phyloP scores from a whole-genome alignment of 2,329 filamentous ascomycete genomes.

The Cryphonectria japonica region DNA sequence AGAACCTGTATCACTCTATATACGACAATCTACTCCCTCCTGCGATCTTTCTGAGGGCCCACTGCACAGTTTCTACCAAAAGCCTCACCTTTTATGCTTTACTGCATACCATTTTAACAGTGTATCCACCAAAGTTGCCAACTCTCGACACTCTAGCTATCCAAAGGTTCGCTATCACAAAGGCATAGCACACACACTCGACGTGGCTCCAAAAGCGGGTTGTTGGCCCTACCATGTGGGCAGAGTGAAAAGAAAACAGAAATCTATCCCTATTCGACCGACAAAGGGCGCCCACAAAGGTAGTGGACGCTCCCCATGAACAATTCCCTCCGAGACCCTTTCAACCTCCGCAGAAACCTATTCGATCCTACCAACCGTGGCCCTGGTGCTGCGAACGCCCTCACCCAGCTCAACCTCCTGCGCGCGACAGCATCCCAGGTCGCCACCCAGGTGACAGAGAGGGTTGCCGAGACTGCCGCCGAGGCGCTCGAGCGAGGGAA shows the following conservation, averaged over 20 bases:
- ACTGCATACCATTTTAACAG: neutral
- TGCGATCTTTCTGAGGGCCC: neutral
- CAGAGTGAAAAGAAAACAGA: constrained; percentile 15
- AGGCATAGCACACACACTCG: neutral
- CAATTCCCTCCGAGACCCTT: constrained; percentile 31
- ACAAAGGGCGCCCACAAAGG: constrained; percentile 12
- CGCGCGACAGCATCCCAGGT: constrained; percentile 52
- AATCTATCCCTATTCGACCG: neutral
- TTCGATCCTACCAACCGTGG: constrained; percentile 49
- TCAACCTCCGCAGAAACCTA: constrained; percentile 43
- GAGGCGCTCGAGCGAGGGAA: constrained; percentile 54
- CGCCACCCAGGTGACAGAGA: constrained; percentile 37
- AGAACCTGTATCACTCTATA: neutral
- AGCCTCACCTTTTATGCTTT: constrained; percentile 1
- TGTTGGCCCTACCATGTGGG: constrained; percentile 24
- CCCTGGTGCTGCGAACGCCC: constrained; percentile 36
- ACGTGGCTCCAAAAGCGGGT: constrained; percentile 10
- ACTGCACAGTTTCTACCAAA: constrained; percentile 11
- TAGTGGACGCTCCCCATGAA: constrained; percentile 27
- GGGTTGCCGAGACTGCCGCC: constrained; percentile 47
- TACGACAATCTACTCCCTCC: neutral
- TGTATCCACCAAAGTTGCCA: constrained; percentile 14
- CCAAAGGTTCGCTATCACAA: neutral
- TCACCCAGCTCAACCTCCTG: constrained; percentile 47
- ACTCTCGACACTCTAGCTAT: constrained; percentile 11